phyloP scores from a whole-genome alignment of 768 basidiomycete species.

The Russula virescens region DNA sequence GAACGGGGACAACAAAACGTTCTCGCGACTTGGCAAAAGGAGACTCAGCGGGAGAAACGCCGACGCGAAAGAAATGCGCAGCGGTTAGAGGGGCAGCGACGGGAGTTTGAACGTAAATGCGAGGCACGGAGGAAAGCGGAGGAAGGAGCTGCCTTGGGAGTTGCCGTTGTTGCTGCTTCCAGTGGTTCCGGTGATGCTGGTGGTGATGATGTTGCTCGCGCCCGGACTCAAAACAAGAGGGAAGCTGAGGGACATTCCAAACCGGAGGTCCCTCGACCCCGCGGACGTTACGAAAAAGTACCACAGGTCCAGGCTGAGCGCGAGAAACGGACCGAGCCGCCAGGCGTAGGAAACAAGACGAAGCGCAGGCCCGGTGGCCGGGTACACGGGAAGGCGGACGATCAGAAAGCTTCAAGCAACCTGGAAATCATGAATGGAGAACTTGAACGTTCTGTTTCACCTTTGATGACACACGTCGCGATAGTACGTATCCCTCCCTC shows the following conservation, averaged over 20 bases:
- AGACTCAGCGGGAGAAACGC: not conserved
- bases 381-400: not conserved
- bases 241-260: not conserved
- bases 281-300: not conserved
- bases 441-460: not conserved
- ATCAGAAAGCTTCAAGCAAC: not conserved
- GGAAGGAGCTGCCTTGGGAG: not conserved
- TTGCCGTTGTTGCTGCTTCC: no score
- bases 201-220: not conserved
- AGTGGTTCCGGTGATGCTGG: not conserved
- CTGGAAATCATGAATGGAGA: not conserved
- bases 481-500: not conserved
- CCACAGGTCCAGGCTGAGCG: not conserved
- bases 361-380: not conserved
- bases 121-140: slow-evolving; percentile 3
- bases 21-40: no score
- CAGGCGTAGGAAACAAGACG: not conserved
- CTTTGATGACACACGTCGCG: slow-evolving; percentile 1
- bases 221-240: not conserved
- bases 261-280: not conserved
- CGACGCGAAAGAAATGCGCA: not conserved
- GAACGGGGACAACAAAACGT: not conserved
- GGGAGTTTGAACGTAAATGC: not conserved
- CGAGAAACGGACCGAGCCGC: no score
- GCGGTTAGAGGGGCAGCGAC: slow-evolving; percentile 10